phyloP scores from a whole-genome alignment of 1,284 basidiomycete species.

The Vanrija sp. region DNA sequence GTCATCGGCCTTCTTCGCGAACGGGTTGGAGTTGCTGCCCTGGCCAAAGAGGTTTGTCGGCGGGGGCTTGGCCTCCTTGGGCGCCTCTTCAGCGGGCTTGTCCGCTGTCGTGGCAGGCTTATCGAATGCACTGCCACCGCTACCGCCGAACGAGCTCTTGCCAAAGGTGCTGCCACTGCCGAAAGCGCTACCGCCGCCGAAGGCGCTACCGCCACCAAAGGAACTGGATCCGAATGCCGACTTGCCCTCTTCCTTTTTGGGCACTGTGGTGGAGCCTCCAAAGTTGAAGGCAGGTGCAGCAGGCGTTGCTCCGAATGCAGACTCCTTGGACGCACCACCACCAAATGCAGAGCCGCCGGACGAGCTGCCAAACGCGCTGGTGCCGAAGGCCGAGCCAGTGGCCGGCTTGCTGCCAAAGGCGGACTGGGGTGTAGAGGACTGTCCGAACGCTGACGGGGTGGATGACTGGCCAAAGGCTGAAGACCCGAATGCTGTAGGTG shows the following conservation, averaged over 20 bases:
- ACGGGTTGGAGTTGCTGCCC: neutral
- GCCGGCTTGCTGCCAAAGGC: neutral
- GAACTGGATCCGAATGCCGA: slow-evolving; percentile 14
- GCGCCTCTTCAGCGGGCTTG: neutral
- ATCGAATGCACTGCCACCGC: neutral
- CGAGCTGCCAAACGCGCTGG: too few species aligned
- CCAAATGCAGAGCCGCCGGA: neutral
- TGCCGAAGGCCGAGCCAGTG: neutral
- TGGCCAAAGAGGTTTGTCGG: neutral
- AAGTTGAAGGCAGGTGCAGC: neutral
- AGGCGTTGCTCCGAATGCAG: neutral
- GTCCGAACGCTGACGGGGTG: slow-evolving; percentile 9
- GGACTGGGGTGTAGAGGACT: neutral
- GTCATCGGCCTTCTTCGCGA: neutral
- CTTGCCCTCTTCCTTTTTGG: neutral
- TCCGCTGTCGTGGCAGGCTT: neutral
- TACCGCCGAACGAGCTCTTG: slow-evolving; percentile 1
- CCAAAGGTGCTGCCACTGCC: slow-evolving; percentile 13
- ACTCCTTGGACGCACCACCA: too few species aligned
- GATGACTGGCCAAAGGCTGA: slow-evolving; percentile 9
- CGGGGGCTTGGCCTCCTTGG: neutral
- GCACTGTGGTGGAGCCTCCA: neutral
- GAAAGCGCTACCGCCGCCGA: slow-evolving; percentile 16
- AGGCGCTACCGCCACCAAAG: slow-evolving; percentile 10
- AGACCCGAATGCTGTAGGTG: neutral